Conservation (phyloP, 768 basidiomycete genomes). For the Termitomyces sp. region DNA sequence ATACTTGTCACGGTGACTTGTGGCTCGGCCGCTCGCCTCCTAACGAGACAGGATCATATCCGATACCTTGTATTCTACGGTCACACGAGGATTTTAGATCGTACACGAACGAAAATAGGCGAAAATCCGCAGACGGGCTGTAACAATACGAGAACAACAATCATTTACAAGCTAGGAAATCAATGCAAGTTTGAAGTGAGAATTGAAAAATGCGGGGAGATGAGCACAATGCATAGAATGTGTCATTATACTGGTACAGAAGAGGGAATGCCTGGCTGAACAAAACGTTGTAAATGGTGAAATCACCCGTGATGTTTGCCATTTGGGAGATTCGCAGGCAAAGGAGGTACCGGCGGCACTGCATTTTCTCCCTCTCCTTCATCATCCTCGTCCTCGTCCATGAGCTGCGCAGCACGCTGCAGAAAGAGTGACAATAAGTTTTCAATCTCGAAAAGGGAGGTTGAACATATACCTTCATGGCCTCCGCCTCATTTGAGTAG, state of each 20-base stretch:
- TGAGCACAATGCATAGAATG: background rate
- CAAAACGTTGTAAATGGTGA: background rate
- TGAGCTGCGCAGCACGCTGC: conserved; percentile 63
- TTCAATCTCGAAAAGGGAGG: background rate
- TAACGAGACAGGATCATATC: background rate
- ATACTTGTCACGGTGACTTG: no score
- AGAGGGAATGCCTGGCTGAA: background rate
- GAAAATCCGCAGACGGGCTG: background rate
- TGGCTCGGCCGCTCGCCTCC: background rate
- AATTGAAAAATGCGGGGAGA: background rate
- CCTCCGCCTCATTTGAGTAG: conserved; percentile 89
- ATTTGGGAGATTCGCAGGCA: conserved; percentile 28
- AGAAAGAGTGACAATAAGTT: background rate
- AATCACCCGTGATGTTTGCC: conserved; percentile 16
- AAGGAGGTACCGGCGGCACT: conserved; percentile 13
- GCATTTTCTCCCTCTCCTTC: conserved; percentile 1
- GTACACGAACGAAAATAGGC: background rate
- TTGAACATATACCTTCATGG: conserved; percentile 74
- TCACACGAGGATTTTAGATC: background rate
- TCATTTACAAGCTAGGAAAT: background rate
- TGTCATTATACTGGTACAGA: conserved; percentile 10
- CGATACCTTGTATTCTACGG: background rate
- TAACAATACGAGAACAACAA: background rate
- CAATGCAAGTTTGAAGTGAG: background rate
- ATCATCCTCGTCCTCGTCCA: conserved; percentile 61